Base-by-base conservation (phyloP, 495 filamentous ascomycete genomes). In the Bryoglossum gracile region DNA sequence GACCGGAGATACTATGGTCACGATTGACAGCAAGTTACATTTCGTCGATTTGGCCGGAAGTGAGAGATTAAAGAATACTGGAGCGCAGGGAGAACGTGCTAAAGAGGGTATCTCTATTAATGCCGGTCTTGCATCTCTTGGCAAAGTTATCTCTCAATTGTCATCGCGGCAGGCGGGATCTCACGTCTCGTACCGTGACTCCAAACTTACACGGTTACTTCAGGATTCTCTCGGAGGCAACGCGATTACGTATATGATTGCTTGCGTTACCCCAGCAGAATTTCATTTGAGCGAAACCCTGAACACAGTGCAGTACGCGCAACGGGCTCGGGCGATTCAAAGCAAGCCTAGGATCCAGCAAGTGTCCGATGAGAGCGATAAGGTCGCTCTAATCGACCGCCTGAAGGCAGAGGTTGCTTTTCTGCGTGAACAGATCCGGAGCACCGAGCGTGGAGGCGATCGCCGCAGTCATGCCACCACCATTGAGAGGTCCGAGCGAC, bases 61-160 rank as follows among this genome's bases (percentile, higher is more conserved):
- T 62, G 92, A 99, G 68, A 78, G 92, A 55, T 66, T 99, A 63
- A 99, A 99, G 72, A 97, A 97, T 60, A 97, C 92, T 3, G 86
- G 87, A 14, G 94, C 94, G 5, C 90, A 92, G 46, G 92, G 92
- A 11, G 94, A 99, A 55, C 82, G 92, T 23, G 94, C 94, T 36
- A 89, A 82, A 66, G 92, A 99, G 66, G 92, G 92, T 57, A 99
- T 99, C 48, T 94, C 94, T 11, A 99, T 99, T 70, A 99, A 99
- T 61, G 91, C 86, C 23, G 92, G 92, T 46, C 78, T 99, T 46
- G 92, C 92, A 32, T 91, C 89, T 45, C 72, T 99, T 46, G 94
- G 92, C 57, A 99, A 97, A 61, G 92, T 99, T 66, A 99, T 99
- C 61, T 94, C 91, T 14, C 92, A 99, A 66, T 77, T 99, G 14